phyloP scores from a whole-genome alignment of 2,329 filamentous ascomycete species.

The Colletotrichum sp. region DNA sequence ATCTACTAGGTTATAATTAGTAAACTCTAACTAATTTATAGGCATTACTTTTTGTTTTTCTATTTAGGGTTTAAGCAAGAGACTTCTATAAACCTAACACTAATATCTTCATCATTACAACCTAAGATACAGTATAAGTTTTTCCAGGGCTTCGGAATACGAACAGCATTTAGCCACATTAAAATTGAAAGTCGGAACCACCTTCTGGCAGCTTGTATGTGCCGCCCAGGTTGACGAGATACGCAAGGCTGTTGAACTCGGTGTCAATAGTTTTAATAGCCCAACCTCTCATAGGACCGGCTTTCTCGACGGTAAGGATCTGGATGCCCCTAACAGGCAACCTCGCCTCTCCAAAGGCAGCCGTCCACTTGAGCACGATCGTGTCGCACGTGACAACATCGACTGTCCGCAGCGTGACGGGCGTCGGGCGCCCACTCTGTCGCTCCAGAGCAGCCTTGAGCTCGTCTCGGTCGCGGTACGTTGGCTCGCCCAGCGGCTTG shows the following conservation, averaged over 20 bases:
- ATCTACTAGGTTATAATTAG: no score
- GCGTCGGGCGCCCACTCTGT: background rate
- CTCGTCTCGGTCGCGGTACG: background rate
- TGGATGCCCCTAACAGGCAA: background rate
- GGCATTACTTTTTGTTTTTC: no score
- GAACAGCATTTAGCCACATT: background rate
- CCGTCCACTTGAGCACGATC: background rate
- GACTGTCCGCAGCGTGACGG: background rate
- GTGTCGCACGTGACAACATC: background rate
- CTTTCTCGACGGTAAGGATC: background rate
- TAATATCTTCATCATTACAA: background rate
- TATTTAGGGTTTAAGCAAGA: background rate
- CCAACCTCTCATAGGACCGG: background rate
- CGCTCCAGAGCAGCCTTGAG: background rate
- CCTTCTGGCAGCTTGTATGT: background rate
- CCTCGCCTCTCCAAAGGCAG: background rate
- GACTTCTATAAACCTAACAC: background rate
- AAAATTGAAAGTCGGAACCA: background rate
- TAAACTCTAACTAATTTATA: no score
- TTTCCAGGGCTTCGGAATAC: background rate
- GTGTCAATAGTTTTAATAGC: background rate
- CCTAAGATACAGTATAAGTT: background rate
- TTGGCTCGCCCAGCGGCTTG: background rate
- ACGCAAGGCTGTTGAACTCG: background rate
- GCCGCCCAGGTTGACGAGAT: background rate